Percentiles rank a stretch among this genome's conserved stretches.
phyloP scores from a whole-genome alignment of 73 alveolate species.

The Tetrahymena elliotti region DNA sequence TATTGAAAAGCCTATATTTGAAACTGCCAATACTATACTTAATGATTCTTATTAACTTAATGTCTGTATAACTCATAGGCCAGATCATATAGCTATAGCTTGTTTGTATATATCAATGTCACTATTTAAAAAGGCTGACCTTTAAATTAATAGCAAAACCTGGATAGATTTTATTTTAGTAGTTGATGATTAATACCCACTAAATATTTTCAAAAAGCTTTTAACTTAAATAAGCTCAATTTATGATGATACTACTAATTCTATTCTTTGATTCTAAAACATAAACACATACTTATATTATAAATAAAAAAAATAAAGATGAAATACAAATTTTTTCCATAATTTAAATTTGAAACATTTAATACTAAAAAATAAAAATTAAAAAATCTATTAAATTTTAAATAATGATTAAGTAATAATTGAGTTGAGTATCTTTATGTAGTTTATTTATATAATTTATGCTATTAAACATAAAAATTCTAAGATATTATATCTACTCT shows the following conservation, averaged over 20 bases:
- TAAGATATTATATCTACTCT: too few species aligned
- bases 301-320: too few species aligned
- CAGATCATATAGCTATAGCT: neutral
- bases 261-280: neutral
- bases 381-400: too few species aligned
- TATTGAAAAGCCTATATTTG: neutral
- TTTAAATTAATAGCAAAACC: neutral
- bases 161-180: neutral
- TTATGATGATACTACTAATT: neutral
- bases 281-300: neutral
- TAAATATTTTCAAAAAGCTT: neutral
- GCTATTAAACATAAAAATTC: too few species aligned
- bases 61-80: neutral
- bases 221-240: neutral
- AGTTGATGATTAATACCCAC: neutral
- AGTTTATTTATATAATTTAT: too few species aligned
- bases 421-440: too few species aligned
- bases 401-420: too few species aligned
- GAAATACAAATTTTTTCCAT: too few species aligned
- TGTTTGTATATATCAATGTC: neutral
- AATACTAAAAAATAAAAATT: too few species aligned
- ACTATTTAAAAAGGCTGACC: neutral
- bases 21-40: neutral
- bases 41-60: neutral
- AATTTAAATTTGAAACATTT: too few species aligned